Base-by-base conservation (phyloP, 352 stramenopile species). In the Phytophthora multivora region DNA sequence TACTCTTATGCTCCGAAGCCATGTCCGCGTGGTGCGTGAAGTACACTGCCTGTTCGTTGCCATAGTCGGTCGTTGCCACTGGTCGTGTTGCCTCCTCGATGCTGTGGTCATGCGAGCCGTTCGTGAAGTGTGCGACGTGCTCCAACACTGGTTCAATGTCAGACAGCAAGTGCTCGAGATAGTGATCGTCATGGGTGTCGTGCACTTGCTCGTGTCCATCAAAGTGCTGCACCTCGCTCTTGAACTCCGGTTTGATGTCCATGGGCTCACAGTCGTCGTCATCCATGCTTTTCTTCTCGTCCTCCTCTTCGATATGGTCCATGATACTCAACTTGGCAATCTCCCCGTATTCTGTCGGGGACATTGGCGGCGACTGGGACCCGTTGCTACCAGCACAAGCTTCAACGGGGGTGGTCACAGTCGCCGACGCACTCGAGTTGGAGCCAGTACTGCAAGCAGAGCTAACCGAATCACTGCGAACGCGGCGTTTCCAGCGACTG, bases 131-230 rank as follows among this genome's bases (percentile, higher is more conserved):
- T 10, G 72, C 75, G 23, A 85, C 73, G 48, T 80, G 67, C 42
- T 85, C 75, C 38, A 85, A 46, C 59, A 86, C 66, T 3, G 68
- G 74, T 38, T 85, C 75, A 31, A 85, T 82, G 40, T 85, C 75
- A 13, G 67, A 63, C 18, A 86, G 69, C 38, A 83, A 50, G 21
- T 83, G 67, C 38, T 83, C 74, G 19, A 83, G 61, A 42, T 81
- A 82, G 25, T 45, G 47, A 46, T 81, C 72, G 48, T 75, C 62
- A 33, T 76, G 67, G n/a, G 31, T 30, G 52, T 66, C 33, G 47
- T 67, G 50, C 30, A 65, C 60, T 4, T 71, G 43, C 13, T 50
- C 38, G 31, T 69, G 30, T n/a, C 36, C 45, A 18, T 47, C 38
- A 40, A 62, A 55, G 1, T 71, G 47, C 36, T 64, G 48, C 18